phyloP scores from a whole-genome alignment of 1,284 basidiomycete genomes.

The Moesziomyces parantarcticus region DNA sequence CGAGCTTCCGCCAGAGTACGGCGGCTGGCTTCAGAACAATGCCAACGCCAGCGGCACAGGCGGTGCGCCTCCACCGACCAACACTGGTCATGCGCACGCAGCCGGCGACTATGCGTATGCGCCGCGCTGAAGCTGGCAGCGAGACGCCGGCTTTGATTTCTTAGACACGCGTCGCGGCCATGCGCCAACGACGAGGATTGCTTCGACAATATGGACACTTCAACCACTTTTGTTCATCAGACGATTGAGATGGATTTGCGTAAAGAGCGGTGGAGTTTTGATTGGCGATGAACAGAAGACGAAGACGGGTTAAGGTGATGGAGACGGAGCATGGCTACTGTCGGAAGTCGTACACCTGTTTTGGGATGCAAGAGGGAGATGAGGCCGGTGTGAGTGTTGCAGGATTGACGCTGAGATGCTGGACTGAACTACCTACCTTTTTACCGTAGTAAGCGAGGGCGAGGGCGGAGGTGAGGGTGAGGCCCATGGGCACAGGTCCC shows the following conservation, averaged over 20 bases:
- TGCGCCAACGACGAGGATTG: neutral
- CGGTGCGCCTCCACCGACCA: neutral
- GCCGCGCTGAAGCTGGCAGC: neutral
- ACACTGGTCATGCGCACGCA: no score
- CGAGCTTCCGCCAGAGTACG: conserved; percentile 51
- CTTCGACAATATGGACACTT: neutral
- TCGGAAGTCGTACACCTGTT: conserved; percentile 55
- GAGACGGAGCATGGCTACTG: conserved; percentile 12
- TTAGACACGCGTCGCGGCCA: neutral
- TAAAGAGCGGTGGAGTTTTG: no score
- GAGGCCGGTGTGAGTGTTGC: neutral
- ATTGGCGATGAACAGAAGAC: no score
- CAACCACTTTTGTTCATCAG: neutral
- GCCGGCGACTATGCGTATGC: neutral
- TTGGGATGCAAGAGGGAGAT: neutral
- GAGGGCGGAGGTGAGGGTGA: conserved; percentile 75
- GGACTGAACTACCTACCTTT: conserved; percentile 38
- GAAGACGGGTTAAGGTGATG: no score
- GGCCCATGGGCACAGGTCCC: conserved; percentile 79
- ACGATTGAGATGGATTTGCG: no score
- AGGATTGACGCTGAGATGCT: neutral
- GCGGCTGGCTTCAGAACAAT: conserved; percentile 39
- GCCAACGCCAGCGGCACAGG: conserved; percentile 1
- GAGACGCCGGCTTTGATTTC: neutral
- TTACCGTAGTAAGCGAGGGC: conserved; percentile 80